Evolutionary conservation across 805 yeast genomes (phyloP).

Genomic region (Komagataella ulmi): DNA sequence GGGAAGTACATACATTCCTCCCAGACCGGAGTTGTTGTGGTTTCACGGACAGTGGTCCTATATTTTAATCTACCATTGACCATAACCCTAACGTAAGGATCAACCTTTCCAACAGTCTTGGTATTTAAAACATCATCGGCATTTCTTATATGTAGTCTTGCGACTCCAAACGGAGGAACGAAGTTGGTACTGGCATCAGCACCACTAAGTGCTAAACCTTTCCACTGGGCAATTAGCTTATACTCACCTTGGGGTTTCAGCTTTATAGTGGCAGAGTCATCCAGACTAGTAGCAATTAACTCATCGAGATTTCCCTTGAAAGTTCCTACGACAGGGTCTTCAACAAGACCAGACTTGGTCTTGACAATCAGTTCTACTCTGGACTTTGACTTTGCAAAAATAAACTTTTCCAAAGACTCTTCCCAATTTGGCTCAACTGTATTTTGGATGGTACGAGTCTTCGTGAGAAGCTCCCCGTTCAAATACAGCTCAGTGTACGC

Average conservation of each 20-base stretch:
- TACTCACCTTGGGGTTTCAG: slow-evolving; percentile 42
- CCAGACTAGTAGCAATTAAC: slow-evolving; percentile 30
- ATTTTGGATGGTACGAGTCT: slow-evolving; percentile 48
- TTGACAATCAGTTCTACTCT: slow-evolving; percentile 41
- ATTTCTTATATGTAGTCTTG: slow-evolving; percentile 43
- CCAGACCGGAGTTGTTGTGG: slow-evolving; percentile 43
- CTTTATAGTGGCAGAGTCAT: slow-evolving; percentile 36
- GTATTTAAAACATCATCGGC: slow-evolving; percentile 40
- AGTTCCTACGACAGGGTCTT: slow-evolving; percentile 36
- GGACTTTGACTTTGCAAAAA: slow-evolving; percentile 47
- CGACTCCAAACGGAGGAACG: slow-evolving; percentile 53
- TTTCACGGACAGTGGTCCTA: slow-evolving; percentile 39
- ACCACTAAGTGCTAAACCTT: slow-evolving; percentile 48
- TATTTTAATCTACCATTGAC: slow-evolving; percentile 45
- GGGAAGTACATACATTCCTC: slow-evolving; percentile 50
- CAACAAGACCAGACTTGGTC: slow-evolving; percentile 39
- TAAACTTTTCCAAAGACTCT: slow-evolving; percentile 44
- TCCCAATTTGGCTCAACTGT: slow-evolving; percentile 68
- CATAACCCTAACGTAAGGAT: slow-evolving; percentile 55
- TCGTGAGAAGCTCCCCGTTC: slow-evolving; percentile 40
- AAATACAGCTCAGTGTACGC: slow-evolving; percentile 59
- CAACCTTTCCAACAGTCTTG: slow-evolving; percentile 60
- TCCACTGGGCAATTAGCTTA: slow-evolving; percentile 51
- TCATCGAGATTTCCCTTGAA: slow-evolving; percentile 41
- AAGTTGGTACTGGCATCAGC: slow-evolving; percentile 28